Percentiles rank a stretch among this genome's conserved stretches.
phyloP scores from a whole-genome alignment of 257 asterid species.

The Pogostemon cablin region DNA sequence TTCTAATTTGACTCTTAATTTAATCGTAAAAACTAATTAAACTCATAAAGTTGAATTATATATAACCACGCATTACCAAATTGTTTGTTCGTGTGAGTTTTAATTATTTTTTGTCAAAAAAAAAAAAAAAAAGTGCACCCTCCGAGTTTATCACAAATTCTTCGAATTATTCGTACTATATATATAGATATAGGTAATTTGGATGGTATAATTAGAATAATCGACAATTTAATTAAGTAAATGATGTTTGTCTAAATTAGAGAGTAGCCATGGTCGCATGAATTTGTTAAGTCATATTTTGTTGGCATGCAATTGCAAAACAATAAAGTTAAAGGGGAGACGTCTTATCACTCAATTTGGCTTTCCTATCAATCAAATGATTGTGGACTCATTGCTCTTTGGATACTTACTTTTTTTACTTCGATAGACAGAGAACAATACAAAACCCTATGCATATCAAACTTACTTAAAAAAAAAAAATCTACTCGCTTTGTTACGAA shows the following conservation, averaged over 20 bases:
- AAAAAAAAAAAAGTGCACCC: too few species aligned
- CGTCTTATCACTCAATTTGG: conserved; percentile 16
- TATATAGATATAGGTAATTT: neutral
- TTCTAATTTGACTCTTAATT: too few species aligned
- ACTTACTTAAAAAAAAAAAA: too few species aligned
- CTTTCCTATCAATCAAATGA: conserved; percentile 14
- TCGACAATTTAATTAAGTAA: conserved; percentile 23
- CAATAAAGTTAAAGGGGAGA: neutral
- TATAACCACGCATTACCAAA: too few species aligned
- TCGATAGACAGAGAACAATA: neutral
- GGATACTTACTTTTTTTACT: neutral
- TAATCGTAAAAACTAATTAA: too few species aligned
- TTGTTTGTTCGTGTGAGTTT: too few species aligned
- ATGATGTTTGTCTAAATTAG: conserved; percentile 20
- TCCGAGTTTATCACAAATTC: too few species aligned
- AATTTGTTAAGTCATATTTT: conserved; percentile 1
- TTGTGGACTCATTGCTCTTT: conserved; percentile 14
- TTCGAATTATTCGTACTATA: neutral
- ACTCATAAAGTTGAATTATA: too few species aligned
- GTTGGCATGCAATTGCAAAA: neutral
- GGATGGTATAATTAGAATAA: neutral
- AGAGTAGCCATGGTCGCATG: neutral
- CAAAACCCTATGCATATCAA: too few species aligned
- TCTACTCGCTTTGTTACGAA: too few species aligned
- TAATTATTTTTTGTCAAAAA: too few species aligned